Percentiles rank a stretch among this genome's conserved stretches.
phyloP scores from a whole-genome alignment of 2,329 filamentous ascomycete species.

The Truncatella angustata region DNA sequence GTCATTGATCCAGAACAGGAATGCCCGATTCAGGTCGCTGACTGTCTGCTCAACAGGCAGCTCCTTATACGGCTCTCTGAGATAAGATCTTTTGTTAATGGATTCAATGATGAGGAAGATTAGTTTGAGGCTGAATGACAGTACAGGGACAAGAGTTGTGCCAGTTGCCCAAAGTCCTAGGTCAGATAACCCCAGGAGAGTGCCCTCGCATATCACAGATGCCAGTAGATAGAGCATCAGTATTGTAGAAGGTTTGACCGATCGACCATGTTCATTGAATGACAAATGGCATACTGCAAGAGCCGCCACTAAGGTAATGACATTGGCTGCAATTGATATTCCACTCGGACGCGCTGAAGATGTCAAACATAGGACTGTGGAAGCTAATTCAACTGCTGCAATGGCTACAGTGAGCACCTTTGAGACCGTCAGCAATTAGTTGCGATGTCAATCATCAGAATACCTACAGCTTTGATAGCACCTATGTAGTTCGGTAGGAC shows the following conservation, averaged over 20 bases:
- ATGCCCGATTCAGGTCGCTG: not conserved
- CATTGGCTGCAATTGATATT: not conserved
- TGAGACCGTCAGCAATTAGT: not conserved
- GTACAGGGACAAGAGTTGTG: not conserved
- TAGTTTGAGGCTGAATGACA: not conserved
- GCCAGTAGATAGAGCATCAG: not conserved
- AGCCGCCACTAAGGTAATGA: not conserved
- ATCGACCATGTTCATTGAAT: conserved; percentile 3
- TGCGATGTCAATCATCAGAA: not conserved
- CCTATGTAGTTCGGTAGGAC: not conserved
- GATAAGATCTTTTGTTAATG: not conserved
- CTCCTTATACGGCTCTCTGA: conserved; percentile 6
- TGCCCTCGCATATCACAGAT: not conserved
- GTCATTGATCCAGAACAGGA: conserved; percentile 4
- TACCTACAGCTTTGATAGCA: not conserved
- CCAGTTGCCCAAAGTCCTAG: not conserved
- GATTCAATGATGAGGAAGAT: conserved; percentile 4
- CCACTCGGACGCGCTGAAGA: not conserved
- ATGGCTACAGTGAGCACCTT: not conserved
- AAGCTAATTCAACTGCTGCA: not conserved
- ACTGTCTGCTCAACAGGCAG: not conserved
- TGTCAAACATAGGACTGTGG: not conserved
- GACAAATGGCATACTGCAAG: conserved; percentile 1
- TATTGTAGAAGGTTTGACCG: not conserved
- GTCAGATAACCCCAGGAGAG: not conserved